A percentile compares a stretch with the other conserved stretches of the same genome.
Conservation (phyloP, 2,329 filamentous ascomycete species). For the Ceratocystis ficicola region DNA sequence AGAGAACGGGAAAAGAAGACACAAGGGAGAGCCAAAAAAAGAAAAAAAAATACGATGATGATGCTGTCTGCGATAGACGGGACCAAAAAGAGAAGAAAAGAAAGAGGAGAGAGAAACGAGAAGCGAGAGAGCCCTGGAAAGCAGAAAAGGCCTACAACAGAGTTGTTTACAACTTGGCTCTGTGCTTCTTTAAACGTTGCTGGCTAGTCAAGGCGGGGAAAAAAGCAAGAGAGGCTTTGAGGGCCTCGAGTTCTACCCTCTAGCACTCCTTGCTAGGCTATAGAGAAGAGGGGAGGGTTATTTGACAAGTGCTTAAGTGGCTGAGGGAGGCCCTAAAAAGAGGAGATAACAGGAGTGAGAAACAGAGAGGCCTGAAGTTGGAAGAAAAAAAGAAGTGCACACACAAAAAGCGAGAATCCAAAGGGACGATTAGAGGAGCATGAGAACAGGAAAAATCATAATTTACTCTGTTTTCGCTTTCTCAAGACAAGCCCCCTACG, state of each 20-base stretch:
- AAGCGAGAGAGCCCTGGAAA: not conserved
- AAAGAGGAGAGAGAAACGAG: not conserved
- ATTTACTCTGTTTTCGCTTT: not conserved
- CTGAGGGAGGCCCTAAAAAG: not conserved
- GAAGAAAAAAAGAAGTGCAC: not conserved
- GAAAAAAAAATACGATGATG: not conserved
- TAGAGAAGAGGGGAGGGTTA: too few species aligned
- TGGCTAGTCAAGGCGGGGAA: too few species aligned
- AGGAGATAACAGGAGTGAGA: not conserved
- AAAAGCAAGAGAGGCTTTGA: too few species aligned
- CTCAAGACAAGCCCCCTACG: not conserved
- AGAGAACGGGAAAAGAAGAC: not conserved
- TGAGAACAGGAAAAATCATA: not conserved
- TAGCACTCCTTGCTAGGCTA: too few species aligned
- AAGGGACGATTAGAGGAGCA: not conserved
- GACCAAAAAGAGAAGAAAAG: not conserved
- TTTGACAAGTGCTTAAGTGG: not conserved
- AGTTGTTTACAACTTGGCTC: too few species aligned
- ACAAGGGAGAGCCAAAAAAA: not conserved
- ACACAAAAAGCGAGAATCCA: not conserved
- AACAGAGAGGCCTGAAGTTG: slow-evolving; percentile 6
- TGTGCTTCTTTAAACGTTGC: too few species aligned
- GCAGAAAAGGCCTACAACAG: not conserved
- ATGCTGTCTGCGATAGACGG: not conserved
- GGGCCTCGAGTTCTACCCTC: too few species aligned